These are phyloP conservation scores for Penicillium simplicissimum DNA, from an alignment of 495 filamentous ascomycete species.

Conservation along the genomic window DNA sequence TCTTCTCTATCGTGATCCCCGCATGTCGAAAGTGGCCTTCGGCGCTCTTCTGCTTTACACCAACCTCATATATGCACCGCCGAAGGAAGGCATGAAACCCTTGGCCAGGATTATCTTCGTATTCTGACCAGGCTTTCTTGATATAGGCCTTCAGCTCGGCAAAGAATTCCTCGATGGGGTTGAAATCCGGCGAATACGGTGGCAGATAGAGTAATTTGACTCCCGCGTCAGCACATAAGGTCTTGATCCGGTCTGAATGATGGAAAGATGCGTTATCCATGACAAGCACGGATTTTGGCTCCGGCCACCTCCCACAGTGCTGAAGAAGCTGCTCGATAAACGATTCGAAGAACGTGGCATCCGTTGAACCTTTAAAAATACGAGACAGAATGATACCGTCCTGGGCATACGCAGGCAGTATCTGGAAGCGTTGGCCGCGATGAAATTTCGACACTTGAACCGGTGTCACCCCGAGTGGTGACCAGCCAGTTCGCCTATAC, in stretches of 20 bases:
- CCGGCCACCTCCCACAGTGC: constrained; percentile 1
- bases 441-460: neutral
- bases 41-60: neutral
- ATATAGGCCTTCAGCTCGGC: neutral
- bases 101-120: neutral
- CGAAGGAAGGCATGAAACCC: constrained; percentile 2
- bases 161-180: neutral
- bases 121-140: constrained; percentile 1
- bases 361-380: constrained; percentile 1
- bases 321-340: neutral
- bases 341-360: constrained; percentile 2
- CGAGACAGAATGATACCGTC: neutral
- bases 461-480: neutral
- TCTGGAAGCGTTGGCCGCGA: neutral
- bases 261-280: constrained; percentile 4
- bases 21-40: no score
- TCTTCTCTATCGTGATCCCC: no score
- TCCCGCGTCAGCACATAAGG: neutral
- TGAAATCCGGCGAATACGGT: neutral
- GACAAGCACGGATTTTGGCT: constrained; percentile 3
- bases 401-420: neutral
- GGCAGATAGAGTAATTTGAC: neutral
- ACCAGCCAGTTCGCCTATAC: neutral
- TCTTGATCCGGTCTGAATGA: neutral
- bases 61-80: neutral